phyloP scores from a whole-genome alignment of 129 eudicot species.

The Pseudognaphalium luteoalbum region DNA sequence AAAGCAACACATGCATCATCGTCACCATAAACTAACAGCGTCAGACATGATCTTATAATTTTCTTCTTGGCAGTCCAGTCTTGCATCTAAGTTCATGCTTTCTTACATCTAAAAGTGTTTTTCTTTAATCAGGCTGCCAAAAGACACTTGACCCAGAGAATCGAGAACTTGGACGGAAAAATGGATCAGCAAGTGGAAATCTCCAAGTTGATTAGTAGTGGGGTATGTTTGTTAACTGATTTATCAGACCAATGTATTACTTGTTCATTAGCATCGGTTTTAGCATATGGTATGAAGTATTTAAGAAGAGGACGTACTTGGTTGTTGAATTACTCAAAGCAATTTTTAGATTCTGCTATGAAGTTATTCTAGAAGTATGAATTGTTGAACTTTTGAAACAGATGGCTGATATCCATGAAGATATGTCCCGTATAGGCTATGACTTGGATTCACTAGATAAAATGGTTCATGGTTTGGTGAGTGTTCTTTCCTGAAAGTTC shows the following conservation, averaged over 20 bases:
- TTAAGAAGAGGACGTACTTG: not conserved
- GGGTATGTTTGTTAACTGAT: constrained; percentile 41
- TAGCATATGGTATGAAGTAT: not conserved
- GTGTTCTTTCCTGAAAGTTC: constrained; percentile 27
- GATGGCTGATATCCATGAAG: constrained; percentile 72
- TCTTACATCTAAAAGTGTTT: constrained; percentile 8
- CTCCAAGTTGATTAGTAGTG: constrained; percentile 63
- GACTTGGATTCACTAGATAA: constrained; percentile 59
- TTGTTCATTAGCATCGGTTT: not conserved
- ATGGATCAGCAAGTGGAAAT: constrained; percentile 78
- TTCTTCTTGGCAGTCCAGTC: not conserved
- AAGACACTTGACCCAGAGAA: constrained; percentile 83
- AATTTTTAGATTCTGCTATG: not conserved
- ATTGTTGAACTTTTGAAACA: constrained; percentile 39
- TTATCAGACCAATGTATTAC: not conserved
- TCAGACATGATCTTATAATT: not conserved
- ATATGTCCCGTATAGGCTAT: constrained; percentile 61
- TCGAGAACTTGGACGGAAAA: constrained; percentile 84
- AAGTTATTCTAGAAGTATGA: not conserved
- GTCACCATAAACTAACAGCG: not conserved
- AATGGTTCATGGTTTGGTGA: constrained; percentile 82
- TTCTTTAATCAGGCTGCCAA: constrained; percentile 64
- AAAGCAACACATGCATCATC: not conserved
- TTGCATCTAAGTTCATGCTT: constrained; percentile 14
- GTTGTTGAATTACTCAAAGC: not conserved